Conservation (phyloP, 1,284 basidiomycete species). For the Irpex sp. region DNA sequence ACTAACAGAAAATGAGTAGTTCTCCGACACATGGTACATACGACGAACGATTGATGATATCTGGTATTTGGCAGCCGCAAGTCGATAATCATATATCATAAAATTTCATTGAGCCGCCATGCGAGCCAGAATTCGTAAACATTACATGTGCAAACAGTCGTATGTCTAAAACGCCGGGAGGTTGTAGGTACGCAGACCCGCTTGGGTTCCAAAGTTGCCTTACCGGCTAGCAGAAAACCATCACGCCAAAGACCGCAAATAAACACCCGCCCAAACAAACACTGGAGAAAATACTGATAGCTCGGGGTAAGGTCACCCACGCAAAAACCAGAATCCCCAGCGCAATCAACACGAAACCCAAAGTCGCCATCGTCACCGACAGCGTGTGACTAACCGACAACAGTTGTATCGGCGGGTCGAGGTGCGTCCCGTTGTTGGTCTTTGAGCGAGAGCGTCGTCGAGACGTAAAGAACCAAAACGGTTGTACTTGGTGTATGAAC, state of each 20-base stretch:
- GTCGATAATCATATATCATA: too few relatives aligned
- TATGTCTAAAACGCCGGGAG: too few relatives aligned
- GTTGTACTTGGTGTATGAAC: constrained; percentile 40
- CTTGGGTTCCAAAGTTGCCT: too few relatives aligned
- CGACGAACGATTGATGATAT: too few relatives aligned
- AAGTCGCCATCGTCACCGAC: constrained; percentile 53
- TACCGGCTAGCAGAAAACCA: neutral
- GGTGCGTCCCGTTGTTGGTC: constrained; percentile 4
- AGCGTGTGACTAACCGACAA: constrained; percentile 57
- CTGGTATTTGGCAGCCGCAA: too few relatives aligned
- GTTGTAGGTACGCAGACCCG: too few relatives aligned
- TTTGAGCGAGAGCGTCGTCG: constrained; percentile 31
- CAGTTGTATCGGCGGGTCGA: constrained; percentile 48
- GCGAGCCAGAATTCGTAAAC: too few relatives aligned
- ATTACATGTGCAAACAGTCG: too few relatives aligned
- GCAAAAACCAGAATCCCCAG: constrained; percentile 58
- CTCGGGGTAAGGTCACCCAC: constrained; percentile 53
- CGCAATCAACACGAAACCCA: constrained; percentile 61
- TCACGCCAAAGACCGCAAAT: constrained; percentile 24
- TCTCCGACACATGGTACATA: too few relatives aligned
- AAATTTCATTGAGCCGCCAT: too few relatives aligned
- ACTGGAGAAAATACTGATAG: constrained; percentile 52
- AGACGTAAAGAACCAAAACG: neutral
- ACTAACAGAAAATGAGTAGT: too few relatives aligned
- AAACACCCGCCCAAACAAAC: constrained; percentile 47